phyloP scores from a whole-genome alignment of 768 basidiomycete species.

The Suillus ampliporus region DNA sequence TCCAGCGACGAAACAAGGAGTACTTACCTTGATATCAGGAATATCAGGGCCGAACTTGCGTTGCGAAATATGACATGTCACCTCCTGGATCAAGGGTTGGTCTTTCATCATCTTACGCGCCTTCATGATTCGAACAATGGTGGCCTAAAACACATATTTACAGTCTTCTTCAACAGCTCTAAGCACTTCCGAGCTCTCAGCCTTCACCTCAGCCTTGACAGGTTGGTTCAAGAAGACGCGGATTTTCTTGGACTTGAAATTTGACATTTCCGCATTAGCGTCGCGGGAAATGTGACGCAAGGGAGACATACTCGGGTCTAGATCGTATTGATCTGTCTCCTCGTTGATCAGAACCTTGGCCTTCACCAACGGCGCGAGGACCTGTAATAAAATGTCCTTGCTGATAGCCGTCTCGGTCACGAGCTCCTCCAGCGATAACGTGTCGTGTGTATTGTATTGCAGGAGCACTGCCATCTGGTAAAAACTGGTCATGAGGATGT shows the following conservation, averaged over 20 bases:
- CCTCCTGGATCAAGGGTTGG: conserved; percentile 86
- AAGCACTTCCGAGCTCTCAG: conserved; percentile 85
- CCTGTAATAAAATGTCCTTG: conserved; percentile 78
- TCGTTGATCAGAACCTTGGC: conserved; percentile 90
- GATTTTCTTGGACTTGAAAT: conserved; percentile 93
- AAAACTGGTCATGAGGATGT: conserved; percentile 92
- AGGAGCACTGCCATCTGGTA: conserved; percentile 93
- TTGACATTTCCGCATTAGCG: conserved; percentile 40
- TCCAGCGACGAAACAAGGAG: conserved; percentile 40
- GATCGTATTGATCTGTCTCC: conserved; percentile 86
- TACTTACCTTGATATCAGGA: conserved; percentile 87
- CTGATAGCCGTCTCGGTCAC: conserved; percentile 77
- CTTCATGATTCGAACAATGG: conserved; percentile 67
- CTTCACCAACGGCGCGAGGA: conserved; percentile 70
- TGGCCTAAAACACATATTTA: conserved; percentile 90
- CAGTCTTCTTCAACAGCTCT: conserved; percentile 86
- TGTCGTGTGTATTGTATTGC: conserved; percentile 93
- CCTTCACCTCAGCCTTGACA: conserved; percentile 93
- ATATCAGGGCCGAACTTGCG: conserved; percentile 93
- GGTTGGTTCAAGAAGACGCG: conserved; percentile 89
- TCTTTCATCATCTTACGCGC: conserved; percentile 88
- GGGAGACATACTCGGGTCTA: conserved; percentile 73
- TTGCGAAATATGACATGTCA: conserved; percentile 85
- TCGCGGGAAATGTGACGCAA: not conserved
- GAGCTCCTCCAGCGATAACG: conserved; percentile 81